Base-by-base conservation (phyloP, 2,329 filamentous ascomycete genomes). In the Monosporascus sp. region DNA sequence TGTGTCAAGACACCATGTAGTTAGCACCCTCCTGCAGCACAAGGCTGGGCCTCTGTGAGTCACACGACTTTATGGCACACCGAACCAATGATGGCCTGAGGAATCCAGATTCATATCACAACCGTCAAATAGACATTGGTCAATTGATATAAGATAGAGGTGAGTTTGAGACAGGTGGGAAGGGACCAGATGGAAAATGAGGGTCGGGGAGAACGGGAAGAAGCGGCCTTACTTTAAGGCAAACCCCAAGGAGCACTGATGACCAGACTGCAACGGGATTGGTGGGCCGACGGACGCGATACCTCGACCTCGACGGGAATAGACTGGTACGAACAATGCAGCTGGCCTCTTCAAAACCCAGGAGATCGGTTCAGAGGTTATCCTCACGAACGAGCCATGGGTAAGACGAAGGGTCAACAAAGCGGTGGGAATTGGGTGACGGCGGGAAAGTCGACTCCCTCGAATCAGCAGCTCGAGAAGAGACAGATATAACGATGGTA, bases 11-110 rank as follows among this genome's bases (percentile, higher is more conserved):
- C 41, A 56, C 54, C 56, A 54, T 54, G 61, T 49, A 51, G 61
- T 68, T 66, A 68, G 65, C 62, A 65, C 61, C 58, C 54, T 54
- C 62, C 62, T 62, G 59, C 62, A 65, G 54, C 56, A 58, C 56
- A 61, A 55, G 64, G 59, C 58, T 63, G 53, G 59, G 55, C 48
- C 58, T 57, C 57, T 55, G 43, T 57, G 66, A 69, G 66, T 69
- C 66, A 69, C 64, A 62, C 55, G 45, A 63, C 59, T 60, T 60
- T 53, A 55, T 36, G 37, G 41, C 56, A 64, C 59, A 59, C 65
- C 64, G 61, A 64, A 55, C 50, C 34, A 22, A 53, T 47, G 48
- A 51, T 62, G 58, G 61, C 61, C 60, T 61, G 53, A 63, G 62
- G 59, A 58, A 54, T 57, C 50, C 48, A 61, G 50, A 43, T 36